A percentile compares a stretch with the other conserved stretches of the same genome.
Conservation (phyloP, 768 basidiomycete genomes). For the Grammothele lineata region DNA sequence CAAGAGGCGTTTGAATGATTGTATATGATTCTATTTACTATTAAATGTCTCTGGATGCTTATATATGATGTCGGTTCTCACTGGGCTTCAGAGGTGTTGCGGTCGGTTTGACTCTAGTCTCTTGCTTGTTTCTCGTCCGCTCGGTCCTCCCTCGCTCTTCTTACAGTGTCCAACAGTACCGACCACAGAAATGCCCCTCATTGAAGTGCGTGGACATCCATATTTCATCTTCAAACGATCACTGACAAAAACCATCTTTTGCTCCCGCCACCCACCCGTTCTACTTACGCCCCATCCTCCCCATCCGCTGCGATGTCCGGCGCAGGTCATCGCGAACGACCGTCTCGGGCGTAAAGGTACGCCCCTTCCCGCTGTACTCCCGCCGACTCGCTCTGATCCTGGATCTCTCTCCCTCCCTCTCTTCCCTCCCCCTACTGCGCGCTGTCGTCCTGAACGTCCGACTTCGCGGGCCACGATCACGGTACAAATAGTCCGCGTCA, state of each 20-base stretch:
- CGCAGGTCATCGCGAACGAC: conserved; percentile 91
- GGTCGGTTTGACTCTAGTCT: too few relatives aligned
- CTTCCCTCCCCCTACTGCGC: too few relatives aligned
- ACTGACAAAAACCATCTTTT: not conserved
- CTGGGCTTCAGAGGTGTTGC: too few relatives aligned
- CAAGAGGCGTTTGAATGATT: too few relatives aligned
- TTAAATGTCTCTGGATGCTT: too few relatives aligned
- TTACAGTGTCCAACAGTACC: too few relatives aligned
- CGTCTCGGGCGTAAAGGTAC: conserved; percentile 90
- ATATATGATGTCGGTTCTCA: too few relatives aligned
- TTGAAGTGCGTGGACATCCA: conserved; percentile 26
- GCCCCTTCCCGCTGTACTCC: conserved; percentile 17
- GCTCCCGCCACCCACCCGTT: not conserved
- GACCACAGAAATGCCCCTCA: conserved; percentile 26
- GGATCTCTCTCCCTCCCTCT: too few relatives aligned
- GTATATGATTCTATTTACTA: too few relatives aligned
- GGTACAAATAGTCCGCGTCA: conserved; percentile 71
- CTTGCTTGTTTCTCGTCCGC: not conserved
- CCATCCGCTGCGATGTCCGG: not conserved
- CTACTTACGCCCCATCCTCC: not conserved
- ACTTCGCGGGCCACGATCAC: not conserved
- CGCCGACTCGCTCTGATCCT: too few relatives aligned
- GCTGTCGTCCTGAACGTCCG: too few relatives aligned
- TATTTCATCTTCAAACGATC: not conserved
- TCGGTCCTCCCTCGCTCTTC: not conserved